phyloP scores from a whole-genome alignment of 2,329 filamentous ascomycete species.

The Exophiala sp. region DNA sequence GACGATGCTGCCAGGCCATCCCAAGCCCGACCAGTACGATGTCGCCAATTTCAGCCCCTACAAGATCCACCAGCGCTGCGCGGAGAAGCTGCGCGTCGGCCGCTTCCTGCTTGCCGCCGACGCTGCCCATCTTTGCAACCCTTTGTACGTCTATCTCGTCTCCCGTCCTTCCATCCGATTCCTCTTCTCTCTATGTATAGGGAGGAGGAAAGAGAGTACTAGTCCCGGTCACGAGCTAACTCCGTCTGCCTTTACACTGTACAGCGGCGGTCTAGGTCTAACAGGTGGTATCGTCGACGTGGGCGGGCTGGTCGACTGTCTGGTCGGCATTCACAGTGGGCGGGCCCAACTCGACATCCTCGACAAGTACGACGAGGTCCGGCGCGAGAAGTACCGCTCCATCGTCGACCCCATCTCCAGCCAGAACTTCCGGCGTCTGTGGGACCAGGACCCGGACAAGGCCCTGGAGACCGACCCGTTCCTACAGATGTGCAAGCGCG shows the following conservation, averaged over 20 bases:
- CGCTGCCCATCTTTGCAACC: constrained; percentile 53
- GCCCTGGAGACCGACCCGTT: constrained; percentile 37
- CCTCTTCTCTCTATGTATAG: too few species aligned
- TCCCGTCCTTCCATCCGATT: too few species aligned
- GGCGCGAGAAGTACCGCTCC: constrained; percentile 37
- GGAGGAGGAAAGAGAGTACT: too few species aligned
- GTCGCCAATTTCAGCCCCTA: constrained; percentile 55
- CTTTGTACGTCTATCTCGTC: too few species aligned
- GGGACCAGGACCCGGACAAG: constrained; percentile 35
- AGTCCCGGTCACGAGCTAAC: too few species aligned
- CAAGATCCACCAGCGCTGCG: constrained; percentile 57
- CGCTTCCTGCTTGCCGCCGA: constrained; percentile 55
- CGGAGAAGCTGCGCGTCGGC: constrained; percentile 51
- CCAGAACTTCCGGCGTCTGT: constrained; percentile 38
- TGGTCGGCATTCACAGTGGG: constrained; percentile 42
- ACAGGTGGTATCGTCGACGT: constrained; percentile 60
- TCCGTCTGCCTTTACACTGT: constrained; percentile 27
- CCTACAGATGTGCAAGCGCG: constrained; percentile 33
- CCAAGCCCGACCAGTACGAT: constrained; percentile 53
- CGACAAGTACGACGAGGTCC: constrained; percentile 40
- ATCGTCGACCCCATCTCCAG: constrained; percentile 39
- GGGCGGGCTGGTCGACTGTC: constrained; percentile 56
- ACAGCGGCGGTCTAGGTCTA: constrained; percentile 57
- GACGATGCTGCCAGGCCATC: constrained; percentile 54
- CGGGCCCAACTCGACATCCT: constrained; percentile 39